Evolutionary conservation across 805 yeast genomes (phyloP).

Genomic region (Saccharomycopsis schoenii): DNA sequence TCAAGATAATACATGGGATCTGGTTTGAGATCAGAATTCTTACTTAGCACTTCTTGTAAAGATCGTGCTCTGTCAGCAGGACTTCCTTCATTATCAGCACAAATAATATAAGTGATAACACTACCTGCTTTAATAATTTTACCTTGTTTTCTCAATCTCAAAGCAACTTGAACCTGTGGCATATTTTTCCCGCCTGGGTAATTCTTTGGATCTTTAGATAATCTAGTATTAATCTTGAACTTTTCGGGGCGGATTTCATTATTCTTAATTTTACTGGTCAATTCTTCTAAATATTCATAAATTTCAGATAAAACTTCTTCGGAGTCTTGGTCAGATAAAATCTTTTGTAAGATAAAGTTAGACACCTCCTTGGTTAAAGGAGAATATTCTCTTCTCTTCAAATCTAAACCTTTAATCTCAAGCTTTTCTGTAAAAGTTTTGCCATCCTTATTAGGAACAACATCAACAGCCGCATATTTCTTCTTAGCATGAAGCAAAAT

Average conservation of each 20-base stretch:
- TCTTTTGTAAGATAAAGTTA: constrained; percentile 56
- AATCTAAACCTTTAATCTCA: constrained; percentile 94
- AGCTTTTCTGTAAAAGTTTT: constrained; percentile 51
- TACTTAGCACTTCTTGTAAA: constrained; percentile 56
- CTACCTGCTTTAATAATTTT: constrained; percentile 81
- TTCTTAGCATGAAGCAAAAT: constrained; percentile 32
- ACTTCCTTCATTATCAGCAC: constrained; percentile 37
- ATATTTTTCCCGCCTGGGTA: constrained; percentile 74
- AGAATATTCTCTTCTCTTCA: constrained; percentile 95
- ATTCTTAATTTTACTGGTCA: constrained; percentile 45
- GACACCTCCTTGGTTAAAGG: constrained; percentile 87
- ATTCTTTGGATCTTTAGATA: constrained; percentile 79
- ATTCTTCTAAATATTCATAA: constrained; percentile 58
- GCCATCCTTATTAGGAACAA: constrained; percentile 26
- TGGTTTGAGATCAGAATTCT: constrained; percentile 43
- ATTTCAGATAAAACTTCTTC: constrained; percentile 65
- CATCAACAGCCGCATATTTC: constrained; percentile 11
- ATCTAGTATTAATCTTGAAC: constrained; percentile 72
- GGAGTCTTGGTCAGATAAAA: constrained; percentile 65
- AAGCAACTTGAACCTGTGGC: constrained; percentile 90
- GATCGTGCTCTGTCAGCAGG: constrained; percentile 77
- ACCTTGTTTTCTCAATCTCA: constrained; percentile 70
- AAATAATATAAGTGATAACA: constrained; percentile 79
- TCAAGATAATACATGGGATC: constrained; percentile 76
- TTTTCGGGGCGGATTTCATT: constrained; percentile 58